Conservation (phyloP, 805 yeast species). For the Yueomyces sinensis region DNA sequence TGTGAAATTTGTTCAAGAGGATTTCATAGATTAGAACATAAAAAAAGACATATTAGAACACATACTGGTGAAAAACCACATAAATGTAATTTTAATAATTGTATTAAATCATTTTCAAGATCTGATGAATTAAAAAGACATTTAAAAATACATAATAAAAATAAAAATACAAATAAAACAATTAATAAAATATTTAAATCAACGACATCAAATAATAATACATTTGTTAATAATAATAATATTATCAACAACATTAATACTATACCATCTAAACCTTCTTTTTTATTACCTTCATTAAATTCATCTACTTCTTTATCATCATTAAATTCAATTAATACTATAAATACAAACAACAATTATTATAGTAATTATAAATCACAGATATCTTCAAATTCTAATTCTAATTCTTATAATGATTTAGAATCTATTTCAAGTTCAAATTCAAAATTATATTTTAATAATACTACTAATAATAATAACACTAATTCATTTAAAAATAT, state of each 20-base stretch:
- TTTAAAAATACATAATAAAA: conserved; percentile 48
- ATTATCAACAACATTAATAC: not conserved
- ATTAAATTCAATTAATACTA: not conserved
- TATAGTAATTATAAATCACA: too few relatives aligned
- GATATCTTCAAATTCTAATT: not conserved
- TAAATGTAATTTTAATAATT: conserved; percentile 72
- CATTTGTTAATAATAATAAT: not conserved
- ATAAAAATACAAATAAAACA: not conserved
- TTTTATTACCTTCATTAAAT: not conserved
- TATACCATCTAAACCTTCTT: not conserved
- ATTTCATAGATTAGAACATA: conserved; percentile 80
- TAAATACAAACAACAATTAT: too few relatives aligned
- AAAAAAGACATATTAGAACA: conserved; percentile 80
- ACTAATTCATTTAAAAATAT: conserved; percentile 8
- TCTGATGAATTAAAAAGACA: conserved; percentile 82
- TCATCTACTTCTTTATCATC: not conserved
- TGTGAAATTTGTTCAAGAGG: conserved; percentile 80
- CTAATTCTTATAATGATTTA: conserved; percentile 1
- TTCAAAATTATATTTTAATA: not conserved
- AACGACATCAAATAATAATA: not conserved
- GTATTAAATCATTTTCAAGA: conserved; percentile 67
- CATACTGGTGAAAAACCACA: conserved; percentile 93
- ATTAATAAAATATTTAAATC: not conserved
- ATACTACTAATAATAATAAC: conserved; percentile 4
- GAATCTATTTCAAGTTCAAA: conserved; percentile 1